Conservation (phyloP, 2,329 filamentous ascomycete species). For the Sclerotinia minor region DNA sequence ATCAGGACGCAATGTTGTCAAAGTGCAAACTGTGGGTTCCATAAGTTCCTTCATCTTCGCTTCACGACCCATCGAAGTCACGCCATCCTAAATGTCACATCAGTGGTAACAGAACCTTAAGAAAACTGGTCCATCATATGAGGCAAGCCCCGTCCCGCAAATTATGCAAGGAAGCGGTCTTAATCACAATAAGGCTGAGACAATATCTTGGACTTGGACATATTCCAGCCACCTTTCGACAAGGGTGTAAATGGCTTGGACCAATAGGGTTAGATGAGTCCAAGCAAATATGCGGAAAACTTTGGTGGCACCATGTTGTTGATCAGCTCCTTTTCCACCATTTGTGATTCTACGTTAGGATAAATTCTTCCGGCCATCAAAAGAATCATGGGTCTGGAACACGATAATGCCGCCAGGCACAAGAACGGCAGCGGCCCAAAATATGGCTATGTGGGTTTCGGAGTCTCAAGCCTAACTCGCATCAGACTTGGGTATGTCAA, state of each 20-base stretch:
- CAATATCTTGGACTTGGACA: not conserved
- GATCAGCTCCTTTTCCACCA: not conserved
- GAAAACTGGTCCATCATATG: not conserved
- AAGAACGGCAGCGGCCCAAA: not conserved
- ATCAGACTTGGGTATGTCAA: not conserved
- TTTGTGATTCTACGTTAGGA: not conserved
- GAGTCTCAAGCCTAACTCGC: not conserved
- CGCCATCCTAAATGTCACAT: not conserved
- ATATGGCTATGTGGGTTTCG: not conserved
- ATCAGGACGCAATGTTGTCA: not conserved
- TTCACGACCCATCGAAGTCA: not conserved
- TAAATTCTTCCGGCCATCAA: not conserved
- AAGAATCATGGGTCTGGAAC: not conserved
- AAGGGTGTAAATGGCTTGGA: not conserved
- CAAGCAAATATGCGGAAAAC: not conserved
- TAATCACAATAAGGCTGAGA: slow-evolving; percentile 19
- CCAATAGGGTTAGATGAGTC: not conserved
- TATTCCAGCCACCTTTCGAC: not conserved
- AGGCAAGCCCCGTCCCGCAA: slow-evolving; percentile 4
- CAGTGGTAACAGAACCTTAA: not conserved
- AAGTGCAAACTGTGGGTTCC: slow-evolving; percentile 1
- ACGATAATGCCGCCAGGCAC: not conserved
- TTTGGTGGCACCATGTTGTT: not conserved
- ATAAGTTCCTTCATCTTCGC: not conserved
- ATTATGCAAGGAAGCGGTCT: slow-evolving; percentile 6